phyloP scores from a whole-genome alignment of 352 stramenopile genomes.

The Peronosclerospora sorghi region DNA sequence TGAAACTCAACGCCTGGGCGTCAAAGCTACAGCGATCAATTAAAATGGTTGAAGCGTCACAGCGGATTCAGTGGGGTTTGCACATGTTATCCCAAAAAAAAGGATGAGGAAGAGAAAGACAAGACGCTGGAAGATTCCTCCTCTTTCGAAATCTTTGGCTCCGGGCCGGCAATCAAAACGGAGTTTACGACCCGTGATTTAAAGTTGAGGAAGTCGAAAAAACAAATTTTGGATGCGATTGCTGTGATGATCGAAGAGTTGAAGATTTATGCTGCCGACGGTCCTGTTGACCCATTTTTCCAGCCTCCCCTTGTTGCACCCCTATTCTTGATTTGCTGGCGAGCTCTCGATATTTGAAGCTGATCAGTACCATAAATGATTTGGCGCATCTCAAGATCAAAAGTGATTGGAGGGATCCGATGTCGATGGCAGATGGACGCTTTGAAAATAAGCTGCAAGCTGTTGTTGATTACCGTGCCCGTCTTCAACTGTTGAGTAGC shows the following conservation, averaged over 20 bases:
- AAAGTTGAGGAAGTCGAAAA: slow-evolving; percentile 45
- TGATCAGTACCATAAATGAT: slow-evolving; percentile 65
- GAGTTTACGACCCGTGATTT: slow-evolving; percentile 69
- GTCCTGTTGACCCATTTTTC: slow-evolving; percentile 34
- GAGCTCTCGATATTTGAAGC: slow-evolving; percentile 57
- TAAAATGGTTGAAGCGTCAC: slow-evolving; percentile 67
- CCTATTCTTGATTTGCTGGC: slow-evolving; percentile 59
- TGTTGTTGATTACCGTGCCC: slow-evolving; percentile 60
- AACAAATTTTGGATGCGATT: slow-evolving; percentile 43
- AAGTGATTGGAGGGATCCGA: slow-evolving; percentile 11
- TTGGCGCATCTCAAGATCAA: slow-evolving; percentile 51
- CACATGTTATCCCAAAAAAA: slow-evolving; percentile 6
- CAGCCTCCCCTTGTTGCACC: slow-evolving; percentile 39
- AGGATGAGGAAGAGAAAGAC: slow-evolving; percentile 20
- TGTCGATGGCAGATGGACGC: slow-evolving; percentile 14
- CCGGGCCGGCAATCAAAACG: slow-evolving; percentile 54
- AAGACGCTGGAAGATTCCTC: slow-evolving; percentile 11
- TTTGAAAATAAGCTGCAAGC: slow-evolving; percentile 55
- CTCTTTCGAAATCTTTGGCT: slow-evolving; percentile 38
- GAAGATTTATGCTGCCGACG: slow-evolving; percentile 45
- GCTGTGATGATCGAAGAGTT: slow-evolving; percentile 59
- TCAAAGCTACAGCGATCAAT: slow-evolving; percentile 56
- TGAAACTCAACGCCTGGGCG: slow-evolving; percentile 70
- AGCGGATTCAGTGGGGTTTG: slow-evolving; percentile 57
- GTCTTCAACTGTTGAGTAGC: slow-evolving; percentile 54